phyloP scores from a whole-genome alignment of 257 asterid species.

The Solanum medicagineum region DNA sequence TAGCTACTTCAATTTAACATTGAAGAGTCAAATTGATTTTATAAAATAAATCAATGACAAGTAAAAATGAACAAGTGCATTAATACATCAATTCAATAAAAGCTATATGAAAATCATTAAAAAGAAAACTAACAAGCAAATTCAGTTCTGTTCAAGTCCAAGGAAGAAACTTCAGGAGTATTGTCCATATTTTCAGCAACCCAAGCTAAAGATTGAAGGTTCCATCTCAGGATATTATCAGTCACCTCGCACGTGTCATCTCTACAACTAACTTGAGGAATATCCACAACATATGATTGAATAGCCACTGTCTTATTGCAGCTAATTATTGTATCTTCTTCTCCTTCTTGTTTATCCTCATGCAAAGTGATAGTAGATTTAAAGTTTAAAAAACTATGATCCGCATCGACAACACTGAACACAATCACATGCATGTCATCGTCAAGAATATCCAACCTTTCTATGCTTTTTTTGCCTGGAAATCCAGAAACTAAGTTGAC shows the following conservation, averaged over 20 bases:
- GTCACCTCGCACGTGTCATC: conserved; percentile 41
- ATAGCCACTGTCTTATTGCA: conserved; percentile 27
- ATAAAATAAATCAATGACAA: too few relatives aligned
- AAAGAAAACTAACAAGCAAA: background rate
- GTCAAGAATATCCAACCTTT: conserved; percentile 42
- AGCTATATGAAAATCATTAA: background rate
- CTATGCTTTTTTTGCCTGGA: conserved; percentile 37
- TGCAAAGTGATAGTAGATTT: conserved; percentile 29
- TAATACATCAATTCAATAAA: background rate
- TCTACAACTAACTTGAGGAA: conserved; percentile 32
- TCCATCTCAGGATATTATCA: conserved; percentile 29
- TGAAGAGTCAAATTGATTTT: too few relatives aligned
- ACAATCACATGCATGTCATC: conserved; percentile 40
- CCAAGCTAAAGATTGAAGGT: conserved; percentile 28
- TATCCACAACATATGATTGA: conserved; percentile 47
- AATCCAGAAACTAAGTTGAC: conserved; percentile 32
- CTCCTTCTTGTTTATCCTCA: background rate
- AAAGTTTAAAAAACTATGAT: conserved; percentile 38
- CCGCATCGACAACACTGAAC: conserved; percentile 34
- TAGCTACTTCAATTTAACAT: too few relatives aligned
- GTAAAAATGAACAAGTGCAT: too few relatives aligned
- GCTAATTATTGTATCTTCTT: background rate
- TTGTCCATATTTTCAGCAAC: conserved; percentile 21
- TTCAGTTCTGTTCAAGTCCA: background rate
- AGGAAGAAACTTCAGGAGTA: background rate